Conservation (phyloP, 176 grass and related monocot genomes). For the Paspalum notatum region DNA sequence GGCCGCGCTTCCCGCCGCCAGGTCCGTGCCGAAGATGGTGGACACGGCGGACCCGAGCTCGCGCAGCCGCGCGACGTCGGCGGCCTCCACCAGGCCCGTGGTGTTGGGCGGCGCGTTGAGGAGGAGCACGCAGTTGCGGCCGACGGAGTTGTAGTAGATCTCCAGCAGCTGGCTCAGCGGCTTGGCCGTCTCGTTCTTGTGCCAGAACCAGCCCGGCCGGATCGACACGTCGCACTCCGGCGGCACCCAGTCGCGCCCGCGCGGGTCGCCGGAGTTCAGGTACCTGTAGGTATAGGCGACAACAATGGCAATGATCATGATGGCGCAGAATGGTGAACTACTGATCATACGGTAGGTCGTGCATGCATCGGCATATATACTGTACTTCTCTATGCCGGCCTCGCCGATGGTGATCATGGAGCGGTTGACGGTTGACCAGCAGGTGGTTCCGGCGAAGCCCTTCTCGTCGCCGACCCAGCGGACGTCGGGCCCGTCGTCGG, state of each 20-base stretch:
- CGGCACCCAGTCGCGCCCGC: slow-evolving; percentile 83
- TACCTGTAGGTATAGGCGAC: slow-evolving; percentile 51
- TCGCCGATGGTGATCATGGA: slow-evolving; percentile 81
- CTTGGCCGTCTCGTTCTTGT: slow-evolving; percentile 90
- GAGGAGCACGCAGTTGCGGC: slow-evolving; percentile 94
- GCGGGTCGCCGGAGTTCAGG: slow-evolving; percentile 72
- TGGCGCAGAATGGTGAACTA: no score
- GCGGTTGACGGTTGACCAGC: slow-evolving; percentile 89
- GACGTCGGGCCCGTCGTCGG: slow-evolving; percentile 83
- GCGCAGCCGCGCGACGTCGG: slow-evolving; percentile 66
- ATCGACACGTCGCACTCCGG: slow-evolving; percentile 97
- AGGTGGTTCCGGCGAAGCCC: slow-evolving; percentile 70
- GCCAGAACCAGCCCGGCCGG: slow-evolving; percentile 95
- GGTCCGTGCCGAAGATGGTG: slow-evolving; percentile 63
- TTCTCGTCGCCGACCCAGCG: slow-evolving; percentile 96
- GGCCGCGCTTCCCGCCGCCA: slow-evolving; percentile 60
- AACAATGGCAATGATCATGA: slow-evolving; percentile 11
- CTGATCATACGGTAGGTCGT: no score
- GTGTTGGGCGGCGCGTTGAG: slow-evolving; percentile 90
- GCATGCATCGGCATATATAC: no score
- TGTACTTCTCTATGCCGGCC: slow-evolving; percentile 65
- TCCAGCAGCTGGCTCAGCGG: slow-evolving; percentile 59
- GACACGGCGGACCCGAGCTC: slow-evolving; percentile 68
- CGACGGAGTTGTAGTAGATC: slow-evolving; percentile 95
- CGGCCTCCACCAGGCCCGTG: slow-evolving; percentile 59